These are phyloP conservation scores for Tylopilus plumbeoviolaceoides DNA, from an alignment of 768 basidiomycete species.

Conservation along the genomic window DNA sequence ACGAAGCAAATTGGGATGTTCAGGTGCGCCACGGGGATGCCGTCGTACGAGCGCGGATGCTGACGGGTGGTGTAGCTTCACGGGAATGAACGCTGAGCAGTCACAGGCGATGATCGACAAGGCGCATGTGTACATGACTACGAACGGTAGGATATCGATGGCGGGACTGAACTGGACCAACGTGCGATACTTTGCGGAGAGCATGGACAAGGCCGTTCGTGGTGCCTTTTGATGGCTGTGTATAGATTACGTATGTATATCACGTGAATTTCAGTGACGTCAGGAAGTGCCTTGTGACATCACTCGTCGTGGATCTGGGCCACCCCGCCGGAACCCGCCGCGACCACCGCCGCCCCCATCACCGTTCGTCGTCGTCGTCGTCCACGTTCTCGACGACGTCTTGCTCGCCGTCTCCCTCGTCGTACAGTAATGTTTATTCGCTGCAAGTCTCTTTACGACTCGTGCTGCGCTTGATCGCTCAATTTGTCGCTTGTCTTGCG, in stretches of 20 bases:
- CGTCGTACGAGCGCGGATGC: neutral
- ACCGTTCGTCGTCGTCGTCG: slow-evolving; percentile 17
- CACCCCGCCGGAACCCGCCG: slow-evolving; percentile 24
- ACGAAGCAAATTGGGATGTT: slow-evolving; percentile 97
- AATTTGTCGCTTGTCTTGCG: slow-evolving; percentile 19
- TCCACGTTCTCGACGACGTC: slow-evolving; percentile 18
- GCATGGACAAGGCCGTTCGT: slow-evolving; percentile 64
- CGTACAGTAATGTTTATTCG: slow-evolving; percentile 11
- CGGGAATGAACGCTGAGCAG: slow-evolving; percentile 68
- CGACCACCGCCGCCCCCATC: slow-evolving; percentile 20
- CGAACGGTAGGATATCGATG: slow-evolving; percentile 92
- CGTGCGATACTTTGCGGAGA: slow-evolving; percentile 68
- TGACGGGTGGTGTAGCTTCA: slow-evolving; percentile 54
- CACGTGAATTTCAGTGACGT: slow-evolving; percentile 20
- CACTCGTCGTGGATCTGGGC: slow-evolving; percentile 25
- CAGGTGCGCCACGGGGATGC: slow-evolving; percentile 47
- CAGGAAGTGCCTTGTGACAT: slow-evolving; percentile 31
- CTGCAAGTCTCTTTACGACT: slow-evolving; percentile 7
- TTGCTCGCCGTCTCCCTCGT: slow-evolving; percentile 11
- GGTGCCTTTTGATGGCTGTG: slow-evolving; percentile 35
- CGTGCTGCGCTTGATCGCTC: slow-evolving; percentile 13
- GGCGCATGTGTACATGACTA: slow-evolving; percentile 82
- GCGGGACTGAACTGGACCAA: slow-evolving; percentile 83
- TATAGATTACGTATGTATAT: slow-evolving; percentile 1
- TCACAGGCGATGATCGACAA: slow-evolving; percentile 64